phyloP scores from a whole-genome alignment of 2,329 filamentous ascomycete genomes.

The Aspergillus sp. region DNA sequence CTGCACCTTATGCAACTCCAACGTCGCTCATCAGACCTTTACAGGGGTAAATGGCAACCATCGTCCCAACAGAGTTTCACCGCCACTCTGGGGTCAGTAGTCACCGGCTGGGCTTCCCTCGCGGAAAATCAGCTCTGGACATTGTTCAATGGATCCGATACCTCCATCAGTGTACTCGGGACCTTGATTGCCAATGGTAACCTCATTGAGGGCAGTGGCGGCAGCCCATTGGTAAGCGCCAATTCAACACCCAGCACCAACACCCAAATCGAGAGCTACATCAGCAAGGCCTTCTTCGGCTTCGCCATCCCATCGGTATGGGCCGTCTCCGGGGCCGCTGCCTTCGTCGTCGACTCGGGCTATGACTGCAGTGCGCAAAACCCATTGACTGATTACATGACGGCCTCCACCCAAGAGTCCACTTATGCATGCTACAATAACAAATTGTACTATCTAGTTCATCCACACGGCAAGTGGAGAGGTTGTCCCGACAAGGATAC shows the following conservation, averaged over 20 bases:
- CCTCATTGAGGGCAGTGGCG: not conserved
- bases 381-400: not conserved
- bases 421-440: not conserved
- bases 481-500: not conserved
- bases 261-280: not conserved
- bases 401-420: not conserved
- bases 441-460: not conserved
- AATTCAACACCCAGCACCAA: no score
- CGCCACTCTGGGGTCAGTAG: not conserved
- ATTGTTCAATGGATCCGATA: not conserved
- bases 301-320: not conserved
- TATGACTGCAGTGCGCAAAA: not conserved
- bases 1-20: not conserved
- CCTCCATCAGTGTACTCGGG: not conserved
- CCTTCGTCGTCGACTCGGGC: slow-evolving; percentile 1
- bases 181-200: not conserved
- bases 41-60: not conserved
- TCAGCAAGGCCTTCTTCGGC: slow-evolving; percentile 1
- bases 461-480: not conserved
- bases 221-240: not conserved
- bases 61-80: not conserved
- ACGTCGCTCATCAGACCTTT: not conserved
- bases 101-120: not conserved
- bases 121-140: no score
- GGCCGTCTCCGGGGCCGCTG: not conserved